phyloP scores from a whole-genome alignment of 345 rosid genomes.

The Syzygium jambos region DNA sequence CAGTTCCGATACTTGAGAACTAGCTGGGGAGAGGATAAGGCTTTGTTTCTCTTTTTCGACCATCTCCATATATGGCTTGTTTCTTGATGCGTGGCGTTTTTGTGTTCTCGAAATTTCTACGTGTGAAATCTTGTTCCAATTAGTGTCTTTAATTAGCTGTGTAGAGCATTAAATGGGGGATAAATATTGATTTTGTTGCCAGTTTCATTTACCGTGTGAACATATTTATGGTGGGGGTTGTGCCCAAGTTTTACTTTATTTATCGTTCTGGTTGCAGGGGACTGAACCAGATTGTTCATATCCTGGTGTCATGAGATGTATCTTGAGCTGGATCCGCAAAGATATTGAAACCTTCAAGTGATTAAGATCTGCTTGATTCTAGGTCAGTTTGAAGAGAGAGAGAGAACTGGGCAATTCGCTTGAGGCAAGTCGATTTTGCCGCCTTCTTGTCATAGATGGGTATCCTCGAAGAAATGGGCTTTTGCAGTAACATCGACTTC shows the following conservation, averaged over 20 bases:
- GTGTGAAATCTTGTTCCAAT: neutral
- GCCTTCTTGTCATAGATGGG: conserved; percentile 14
- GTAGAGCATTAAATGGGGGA: neutral
- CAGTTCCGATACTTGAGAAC: neutral
- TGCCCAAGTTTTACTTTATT: neutral
- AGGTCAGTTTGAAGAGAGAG: neutral
- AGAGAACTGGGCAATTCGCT: neutral
- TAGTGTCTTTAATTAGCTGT: neutral
- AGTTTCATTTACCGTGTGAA: neutral
- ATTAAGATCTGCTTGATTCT: neutral
- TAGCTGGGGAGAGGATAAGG: neutral
- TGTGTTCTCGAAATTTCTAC: neutral
- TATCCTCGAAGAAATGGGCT: conserved; percentile 51
- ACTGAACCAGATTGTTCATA: neutral
- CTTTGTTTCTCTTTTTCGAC: neutral
- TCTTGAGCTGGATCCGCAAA: neutral
- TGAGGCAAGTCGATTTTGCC: neutral
- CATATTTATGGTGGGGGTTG: neutral
- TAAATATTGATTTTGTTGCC: neutral
- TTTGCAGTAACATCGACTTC: conserved; percentile 44
- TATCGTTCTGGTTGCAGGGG: neutral
- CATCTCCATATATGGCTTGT: neutral
- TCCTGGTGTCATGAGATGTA: neutral
- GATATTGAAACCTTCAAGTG: neutral
- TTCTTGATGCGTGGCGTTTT: neutral